Evolutionary conservation across 371 early-diverging fungal genomes (phyloP), one percentile per base, ranked within the genome.

Genomic region (Mucor circinelloides): DNA sequence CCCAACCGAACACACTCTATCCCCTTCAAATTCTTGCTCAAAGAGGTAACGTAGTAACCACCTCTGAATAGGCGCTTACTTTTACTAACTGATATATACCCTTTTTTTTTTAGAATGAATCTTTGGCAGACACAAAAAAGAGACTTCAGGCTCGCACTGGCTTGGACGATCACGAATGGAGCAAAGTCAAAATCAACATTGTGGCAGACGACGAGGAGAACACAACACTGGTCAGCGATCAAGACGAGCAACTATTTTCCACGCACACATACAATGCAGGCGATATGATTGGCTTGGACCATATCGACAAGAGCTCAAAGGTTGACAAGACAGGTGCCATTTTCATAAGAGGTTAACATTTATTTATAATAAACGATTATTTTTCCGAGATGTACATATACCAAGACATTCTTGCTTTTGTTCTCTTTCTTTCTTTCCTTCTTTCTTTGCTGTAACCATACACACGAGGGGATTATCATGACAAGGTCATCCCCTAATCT

Each of bases 131-230:
- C 8, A 91, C 91, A 21, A 93, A 91, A 84, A 72, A 79, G 58
- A 85, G 96, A 9, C 78, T 98, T 60, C 89, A 87, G 63, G 76
- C 73, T 59, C 77, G 91, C 64, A 83, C 93, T 32, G 94, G 94
- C 0, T 80, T 94, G 78, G 83, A 75, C 66, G 95, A 96, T 66
- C 95, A 94, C 81, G 98, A 97, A 36, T 91, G 93, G 78, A 82
- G 82, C 30, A 95, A 93, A 73, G 85, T 93, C 63, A 93, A 89
- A 69, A 73, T 91, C 56, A 80, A 78, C 36, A 73, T 87, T 63
- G 84, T 89, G 6, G 61, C 73, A 8, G 54, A 68, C 44, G 59
- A 69, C n/a, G 63, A 73, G 40, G 69, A 71, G 17, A 64, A 64
- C 64, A 68, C 78, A 9, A 76, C 76, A 28, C 75, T 79, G 2